A percentile compares a stretch with the other conserved stretches of the same genome.
Conservation (phyloP, 2,329 filamentous ascomycete species). For the Cladophialophora yegresii region DNA sequence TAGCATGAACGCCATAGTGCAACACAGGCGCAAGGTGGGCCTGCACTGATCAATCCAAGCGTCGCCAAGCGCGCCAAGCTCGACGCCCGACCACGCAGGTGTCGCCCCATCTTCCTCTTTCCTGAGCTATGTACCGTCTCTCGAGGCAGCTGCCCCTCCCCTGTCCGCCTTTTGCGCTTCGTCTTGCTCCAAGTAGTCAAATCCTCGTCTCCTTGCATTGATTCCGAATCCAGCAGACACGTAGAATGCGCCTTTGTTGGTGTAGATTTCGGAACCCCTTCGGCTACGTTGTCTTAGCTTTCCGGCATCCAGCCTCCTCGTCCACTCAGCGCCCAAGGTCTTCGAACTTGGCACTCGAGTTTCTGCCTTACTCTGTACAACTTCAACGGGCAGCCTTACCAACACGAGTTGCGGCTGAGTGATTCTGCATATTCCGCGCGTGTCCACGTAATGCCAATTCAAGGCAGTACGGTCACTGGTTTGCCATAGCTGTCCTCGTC, state of each 20-base stretch:
- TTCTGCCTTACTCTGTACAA: background rate
- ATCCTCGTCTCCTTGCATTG: background rate
- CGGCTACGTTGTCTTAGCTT: background rate
- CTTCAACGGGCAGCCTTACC: background rate
- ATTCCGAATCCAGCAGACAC: background rate
- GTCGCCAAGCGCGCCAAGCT: background rate
- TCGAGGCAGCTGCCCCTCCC: background rate
- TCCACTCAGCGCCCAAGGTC: background rate
- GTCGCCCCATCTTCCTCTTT: background rate
- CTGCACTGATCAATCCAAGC: background rate
- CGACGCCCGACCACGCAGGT: no score
- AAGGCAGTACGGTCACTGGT: background rate
- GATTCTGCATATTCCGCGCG: background rate
- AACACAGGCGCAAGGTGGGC: background rate
- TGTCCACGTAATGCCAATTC: background rate
- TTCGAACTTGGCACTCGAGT: background rate
- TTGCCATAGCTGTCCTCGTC: background rate
- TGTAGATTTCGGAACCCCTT: background rate
- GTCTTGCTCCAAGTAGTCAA: background rate
- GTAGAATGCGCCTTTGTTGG: no score
- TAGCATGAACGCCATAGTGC: background rate
- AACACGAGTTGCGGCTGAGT: slow-evolving; percentile 1
- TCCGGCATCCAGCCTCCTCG: background rate
- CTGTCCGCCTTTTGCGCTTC: background rate
- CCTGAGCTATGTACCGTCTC: background rate